These are phyloP conservation scores for Gleditsia sinensis DNA, from an alignment of 306 rosid species.

Conservation along the genomic window DNA sequence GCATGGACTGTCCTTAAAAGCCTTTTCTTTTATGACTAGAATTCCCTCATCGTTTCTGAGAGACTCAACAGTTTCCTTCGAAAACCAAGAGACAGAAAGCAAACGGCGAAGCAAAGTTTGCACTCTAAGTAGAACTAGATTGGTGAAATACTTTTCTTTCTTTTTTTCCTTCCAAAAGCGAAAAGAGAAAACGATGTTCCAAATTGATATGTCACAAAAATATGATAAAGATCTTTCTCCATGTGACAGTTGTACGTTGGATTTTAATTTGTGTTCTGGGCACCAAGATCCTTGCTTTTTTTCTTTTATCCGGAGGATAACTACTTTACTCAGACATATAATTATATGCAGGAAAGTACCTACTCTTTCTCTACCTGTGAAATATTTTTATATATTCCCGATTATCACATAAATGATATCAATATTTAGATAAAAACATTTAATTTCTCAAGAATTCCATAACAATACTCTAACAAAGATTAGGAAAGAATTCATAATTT, in stretches of 20 bases:
- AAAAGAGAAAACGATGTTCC: not conserved
- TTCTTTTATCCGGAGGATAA: no score
- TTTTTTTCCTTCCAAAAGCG: not conserved
- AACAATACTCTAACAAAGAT: no score
- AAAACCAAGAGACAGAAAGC: not conserved
- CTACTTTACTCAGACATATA: no score
- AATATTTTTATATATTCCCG: no score
- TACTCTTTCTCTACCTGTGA: not conserved
- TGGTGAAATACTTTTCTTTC: not conserved
- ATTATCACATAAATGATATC: no score
- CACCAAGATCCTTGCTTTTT: no score
- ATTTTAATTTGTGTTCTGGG: not conserved
- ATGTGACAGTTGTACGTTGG: no score
- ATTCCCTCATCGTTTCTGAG: no score
- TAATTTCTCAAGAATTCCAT: no score
- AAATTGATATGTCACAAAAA: no score
- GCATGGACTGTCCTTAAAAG: slow-evolving; percentile 3
- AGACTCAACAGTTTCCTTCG: not conserved
- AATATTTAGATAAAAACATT: no score
- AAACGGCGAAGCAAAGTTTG: not conserved
- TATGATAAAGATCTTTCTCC: not conserved
- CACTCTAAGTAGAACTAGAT: not conserved
- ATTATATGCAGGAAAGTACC: not conserved
- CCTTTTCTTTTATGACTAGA: not conserved
- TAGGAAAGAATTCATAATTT: no score